These are phyloP conservation scores for Didymella sp. DNA, from an alignment of 2,329 filamentous ascomycete genomes.

Conservation along the genomic window DNA sequence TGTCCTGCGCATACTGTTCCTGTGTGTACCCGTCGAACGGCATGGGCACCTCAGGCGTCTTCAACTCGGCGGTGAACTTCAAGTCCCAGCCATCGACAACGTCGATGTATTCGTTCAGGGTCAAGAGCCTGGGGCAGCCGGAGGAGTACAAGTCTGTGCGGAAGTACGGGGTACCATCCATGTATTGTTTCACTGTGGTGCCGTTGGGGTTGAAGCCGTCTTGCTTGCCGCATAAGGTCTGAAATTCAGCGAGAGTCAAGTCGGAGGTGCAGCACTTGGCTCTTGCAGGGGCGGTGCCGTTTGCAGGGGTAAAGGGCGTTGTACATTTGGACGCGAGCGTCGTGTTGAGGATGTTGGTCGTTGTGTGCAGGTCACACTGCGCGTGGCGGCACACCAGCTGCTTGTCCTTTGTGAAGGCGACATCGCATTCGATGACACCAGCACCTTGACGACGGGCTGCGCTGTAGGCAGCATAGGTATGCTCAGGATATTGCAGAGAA, in stretches of 20 bases:
- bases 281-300: conserved; percentile 55
- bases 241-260: conserved; percentile 72
- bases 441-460: conserved; percentile 47
- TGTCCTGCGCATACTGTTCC: conserved; percentile 67
- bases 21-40: conserved; percentile 73
- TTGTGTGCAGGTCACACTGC: conserved; percentile 50
- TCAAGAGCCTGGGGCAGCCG: conserved; percentile 66
- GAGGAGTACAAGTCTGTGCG: conserved; percentile 70
- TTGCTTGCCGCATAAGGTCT: conserved; percentile 71
- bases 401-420: conserved; percentile 49
- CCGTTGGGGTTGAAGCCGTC: conserved; percentile 68
- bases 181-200: conserved; percentile 64
- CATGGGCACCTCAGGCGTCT: conserved; percentile 72
- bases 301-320: conserved; percentile 44
- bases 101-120: conserved; percentile 67
- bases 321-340: conserved; percentile 48
- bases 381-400: conserved; percentile 50
- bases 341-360: conserved; percentile 48
- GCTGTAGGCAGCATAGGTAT: conserved; percentile 40
- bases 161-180: conserved; percentile 65
- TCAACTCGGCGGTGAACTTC: conserved; percentile 61
- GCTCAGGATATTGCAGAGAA: conserved; percentile 47
- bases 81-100: conserved; percentile 65
- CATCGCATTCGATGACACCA: conserved; percentile 49
- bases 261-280: conserved; percentile 76